These are phyloP conservation scores for Kalaharituber pfeilii DNA, from an alignment of 2,329 filamentous ascomycete genomes.

Conservation along the genomic window DNA sequence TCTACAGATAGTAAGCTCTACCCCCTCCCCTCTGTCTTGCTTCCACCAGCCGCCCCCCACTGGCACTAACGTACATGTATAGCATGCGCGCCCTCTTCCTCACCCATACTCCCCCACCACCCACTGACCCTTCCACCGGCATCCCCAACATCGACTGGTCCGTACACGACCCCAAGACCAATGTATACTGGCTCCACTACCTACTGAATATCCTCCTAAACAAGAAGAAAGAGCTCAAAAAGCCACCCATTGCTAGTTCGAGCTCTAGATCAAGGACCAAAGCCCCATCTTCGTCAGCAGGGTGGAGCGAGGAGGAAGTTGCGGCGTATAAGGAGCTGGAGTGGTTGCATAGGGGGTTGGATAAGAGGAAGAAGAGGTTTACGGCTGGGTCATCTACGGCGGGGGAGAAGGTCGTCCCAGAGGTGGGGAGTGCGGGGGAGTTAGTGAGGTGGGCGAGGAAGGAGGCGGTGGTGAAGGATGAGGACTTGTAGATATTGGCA, in stretches of 20 bases:
- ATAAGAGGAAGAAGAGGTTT: conserved; percentile 15
- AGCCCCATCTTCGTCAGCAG: conserved; percentile 7
- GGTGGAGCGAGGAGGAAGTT: conserved; percentile 6
- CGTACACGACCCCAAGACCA: conserved; percentile 41
- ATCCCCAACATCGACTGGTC: conserved; percentile 31
- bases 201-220: conserved; percentile 39
- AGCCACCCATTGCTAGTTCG: neutral
- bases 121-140: neutral
- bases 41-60: neutral
- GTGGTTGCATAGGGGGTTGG: conserved; percentile 8
- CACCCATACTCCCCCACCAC: neutral
- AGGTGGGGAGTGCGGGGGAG: conserved; percentile 4
- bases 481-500: neutral
- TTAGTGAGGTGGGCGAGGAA: conserved; percentile 14
- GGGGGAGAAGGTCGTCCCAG: neutral
- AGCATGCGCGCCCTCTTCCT: neutral
- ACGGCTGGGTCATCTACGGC: neutral
- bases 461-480: conserved; percentile 1
- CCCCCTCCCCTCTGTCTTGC: no score
- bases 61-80: neutral
- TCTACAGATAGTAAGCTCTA: conserved; percentile 33
- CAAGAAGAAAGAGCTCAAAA: conserved; percentile 11
- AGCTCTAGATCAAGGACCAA: neutral
- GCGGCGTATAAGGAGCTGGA: conserved; percentile 12
- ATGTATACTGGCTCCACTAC: conserved; percentile 46